Evolutionary conservation across 1,284 basidiomycete genomes (phyloP).

Genomic region (Schizophyllum commune): DNA sequence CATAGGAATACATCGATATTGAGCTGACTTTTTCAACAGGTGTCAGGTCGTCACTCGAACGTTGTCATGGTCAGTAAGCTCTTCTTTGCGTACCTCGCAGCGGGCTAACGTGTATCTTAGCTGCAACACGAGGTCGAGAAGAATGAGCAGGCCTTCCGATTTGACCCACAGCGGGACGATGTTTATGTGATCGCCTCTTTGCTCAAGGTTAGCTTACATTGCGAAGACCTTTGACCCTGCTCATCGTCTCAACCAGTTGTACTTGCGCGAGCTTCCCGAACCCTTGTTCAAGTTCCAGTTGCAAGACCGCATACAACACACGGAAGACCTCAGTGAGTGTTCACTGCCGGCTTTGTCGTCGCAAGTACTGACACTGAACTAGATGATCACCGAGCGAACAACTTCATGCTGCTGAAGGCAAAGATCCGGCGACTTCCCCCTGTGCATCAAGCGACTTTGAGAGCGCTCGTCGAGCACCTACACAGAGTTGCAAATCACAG

Average conservation of each 20-base stretch:
- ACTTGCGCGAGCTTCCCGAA: slow-evolving; percentile 88
- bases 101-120: slow-evolving; percentile 26
- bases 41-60: slow-evolving; percentile 78
- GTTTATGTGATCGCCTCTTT: slow-evolving; percentile 86
- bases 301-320: slow-evolving; percentile 79
- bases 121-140: slow-evolving; percentile 86
- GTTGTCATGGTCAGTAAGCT: slow-evolving; percentile 61
- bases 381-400: slow-evolving; percentile 67
- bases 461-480: slow-evolving; percentile 84
- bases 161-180: slow-evolving; percentile 74
- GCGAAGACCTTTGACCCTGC: neutral
- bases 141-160: slow-evolving; percentile 81
- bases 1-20: neutral
- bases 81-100: neutral
- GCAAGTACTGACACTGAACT: slow-evolving; percentile 9
- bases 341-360: neutral
- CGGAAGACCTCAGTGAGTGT: slow-evolving; percentile 60
- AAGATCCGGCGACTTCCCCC: slow-evolving; percentile 80
- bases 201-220: slow-evolving; percentile 52
- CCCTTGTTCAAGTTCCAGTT: slow-evolving; percentile 85
- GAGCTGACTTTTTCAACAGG: slow-evolving; percentile 29
- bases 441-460: slow-evolving; percentile 87
- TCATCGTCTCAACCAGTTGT: slow-evolving; percentile 40
- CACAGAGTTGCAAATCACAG: slow-evolving; percentile 63
- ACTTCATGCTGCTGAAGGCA: slow-evolving; percentile 66